Conservation (phyloP, 257 asterid genomes). For the Solanum peruvianum region DNA sequence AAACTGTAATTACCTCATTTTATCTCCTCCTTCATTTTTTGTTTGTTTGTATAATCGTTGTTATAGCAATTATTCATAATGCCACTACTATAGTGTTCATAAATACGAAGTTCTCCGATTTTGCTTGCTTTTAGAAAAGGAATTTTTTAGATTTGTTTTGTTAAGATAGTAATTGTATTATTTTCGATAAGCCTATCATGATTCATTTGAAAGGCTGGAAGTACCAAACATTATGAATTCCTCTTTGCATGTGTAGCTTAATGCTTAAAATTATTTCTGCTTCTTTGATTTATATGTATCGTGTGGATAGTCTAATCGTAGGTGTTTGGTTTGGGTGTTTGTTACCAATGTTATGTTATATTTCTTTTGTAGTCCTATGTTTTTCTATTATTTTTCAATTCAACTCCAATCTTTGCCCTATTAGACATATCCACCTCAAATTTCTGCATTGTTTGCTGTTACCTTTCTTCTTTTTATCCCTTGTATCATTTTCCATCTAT, state of each 20-base stretch:
- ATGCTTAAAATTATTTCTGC: background rate
- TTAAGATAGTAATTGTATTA: background rate
- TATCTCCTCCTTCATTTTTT: background rate
- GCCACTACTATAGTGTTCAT: background rate
- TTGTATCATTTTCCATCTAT: background rate
- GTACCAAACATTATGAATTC: background rate
- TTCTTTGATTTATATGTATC: background rate
- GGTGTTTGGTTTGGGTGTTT: background rate
- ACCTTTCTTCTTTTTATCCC: background rate
- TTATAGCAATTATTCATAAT: background rate
- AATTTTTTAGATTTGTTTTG: background rate
- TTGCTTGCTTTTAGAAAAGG: background rate
- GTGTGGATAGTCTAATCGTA: background rate
- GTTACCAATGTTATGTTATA: background rate
- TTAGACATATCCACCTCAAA: background rate
- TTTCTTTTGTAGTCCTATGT: rapidly evolving
- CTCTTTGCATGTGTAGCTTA: background rate
- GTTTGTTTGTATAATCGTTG: background rate
- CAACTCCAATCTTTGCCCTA: background rate
- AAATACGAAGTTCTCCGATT: background rate
- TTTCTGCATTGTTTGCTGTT: background rate
- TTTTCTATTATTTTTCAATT: too few species aligned
- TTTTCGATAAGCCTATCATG: background rate
- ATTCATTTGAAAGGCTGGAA: background rate
- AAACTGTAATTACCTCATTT: background rate